Conservation (phyloP, 805 yeast genomes). For the Starmerella stigmatis region DNA sequence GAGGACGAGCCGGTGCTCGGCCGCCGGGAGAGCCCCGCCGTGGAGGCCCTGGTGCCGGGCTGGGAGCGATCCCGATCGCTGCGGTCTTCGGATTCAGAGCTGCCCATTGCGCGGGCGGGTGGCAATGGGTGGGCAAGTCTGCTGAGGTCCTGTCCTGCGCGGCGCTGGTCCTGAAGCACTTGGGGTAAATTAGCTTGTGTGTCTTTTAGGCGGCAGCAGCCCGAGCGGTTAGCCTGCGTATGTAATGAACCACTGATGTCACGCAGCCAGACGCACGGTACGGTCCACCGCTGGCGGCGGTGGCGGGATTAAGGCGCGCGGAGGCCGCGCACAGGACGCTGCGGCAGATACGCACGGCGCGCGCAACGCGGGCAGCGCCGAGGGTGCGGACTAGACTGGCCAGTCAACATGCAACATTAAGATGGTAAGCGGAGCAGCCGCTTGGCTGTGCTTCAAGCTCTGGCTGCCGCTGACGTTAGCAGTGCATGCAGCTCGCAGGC, state of each 20-base stretch:
- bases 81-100: slow-evolving; percentile 5
- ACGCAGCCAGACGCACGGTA: no score
- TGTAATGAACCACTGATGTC: background rate
- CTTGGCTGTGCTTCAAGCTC: no score
- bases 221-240: background rate
- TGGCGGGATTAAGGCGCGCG: no score
- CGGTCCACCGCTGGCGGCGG: no score
- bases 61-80: background rate
- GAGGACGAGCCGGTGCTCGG: slow-evolving; percentile 1
- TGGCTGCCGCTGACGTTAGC: no score
- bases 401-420: no score
- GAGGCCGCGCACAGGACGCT: no score
- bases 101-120: slow-evolving; percentile 2
- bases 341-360: no score
- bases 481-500: no score
- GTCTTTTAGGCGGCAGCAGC: slow-evolving; percentile 1
- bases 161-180: background rate
- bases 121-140: background rate
- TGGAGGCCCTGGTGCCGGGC: background rate
- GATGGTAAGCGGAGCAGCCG: no score
- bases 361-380: no score
- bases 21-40: background rate
- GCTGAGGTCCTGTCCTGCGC: background rate
- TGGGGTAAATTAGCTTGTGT: slow-evolving; percentile 1
- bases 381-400: no score